These are phyloP conservation scores for Brassica carinata DNA, from an alignment of 345 rosid species.

Conservation along the genomic window DNA sequence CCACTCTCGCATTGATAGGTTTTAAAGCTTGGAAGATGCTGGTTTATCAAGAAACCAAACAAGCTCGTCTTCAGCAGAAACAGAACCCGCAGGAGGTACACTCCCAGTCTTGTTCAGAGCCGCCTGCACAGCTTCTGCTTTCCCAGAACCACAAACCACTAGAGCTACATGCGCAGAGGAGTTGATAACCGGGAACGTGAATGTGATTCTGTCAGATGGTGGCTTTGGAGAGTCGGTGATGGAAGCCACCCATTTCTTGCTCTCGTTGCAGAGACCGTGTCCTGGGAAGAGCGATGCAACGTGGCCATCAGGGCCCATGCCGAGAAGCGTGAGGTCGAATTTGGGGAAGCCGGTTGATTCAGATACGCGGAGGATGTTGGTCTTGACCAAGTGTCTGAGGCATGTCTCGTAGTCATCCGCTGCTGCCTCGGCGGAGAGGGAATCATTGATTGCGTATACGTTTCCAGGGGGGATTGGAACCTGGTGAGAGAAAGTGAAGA, in stretches of 20 bases:
- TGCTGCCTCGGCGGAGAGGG: conserved; percentile 75
- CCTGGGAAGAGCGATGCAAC: conserved; percentile 87
- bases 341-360: conserved; percentile 64
- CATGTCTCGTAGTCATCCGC: conserved; percentile 85
- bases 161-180: conserved; percentile 71
- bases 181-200: conserved; percentile 86
- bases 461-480: conserved; percentile 67
- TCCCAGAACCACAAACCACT: conserved; percentile 69
- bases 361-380: conserved; percentile 46
- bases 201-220: conserved; percentile 81
- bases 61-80: conserved; percentile 71
- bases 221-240: conserved; percentile 86
- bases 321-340: conserved; percentile 84
- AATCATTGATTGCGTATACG: conserved; percentile 76
- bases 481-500: conserved; percentile 34
- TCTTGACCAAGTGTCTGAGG: conserved; percentile 59
- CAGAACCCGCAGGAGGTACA: conserved; percentile 73
- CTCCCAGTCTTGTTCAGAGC: conserved; percentile 49
- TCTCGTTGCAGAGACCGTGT: conserved; percentile 67
- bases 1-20: neutral
- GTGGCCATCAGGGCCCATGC: conserved; percentile 94
- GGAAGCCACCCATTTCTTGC: conserved; percentile 70
- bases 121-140: conserved; percentile 59
- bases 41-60: conserved; percentile 85
- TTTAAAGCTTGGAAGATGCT: conserved; percentile 70